Evolutionary conservation across 176 grass and related monocot genomes (phyloP), one percentile per base, ranked within the genome.

Genomic region (Oryza brachyantha): DNA sequence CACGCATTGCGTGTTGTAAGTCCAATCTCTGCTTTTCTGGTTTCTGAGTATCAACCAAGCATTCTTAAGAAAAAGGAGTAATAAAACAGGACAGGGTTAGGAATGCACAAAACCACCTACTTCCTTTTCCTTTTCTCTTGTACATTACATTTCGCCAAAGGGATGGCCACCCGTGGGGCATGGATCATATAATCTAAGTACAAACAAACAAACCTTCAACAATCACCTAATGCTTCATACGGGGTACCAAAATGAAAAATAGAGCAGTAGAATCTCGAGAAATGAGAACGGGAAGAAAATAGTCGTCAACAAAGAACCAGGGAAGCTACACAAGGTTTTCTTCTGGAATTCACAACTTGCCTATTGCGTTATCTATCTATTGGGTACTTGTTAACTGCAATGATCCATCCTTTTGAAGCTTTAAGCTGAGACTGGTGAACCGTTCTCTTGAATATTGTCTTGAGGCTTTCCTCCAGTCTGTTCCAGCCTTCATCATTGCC

Each of bases 401-500:
- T 0, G 93, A 97, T 73, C 93, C 90, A 5, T 97, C 93, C 75
- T 90, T 97, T 65, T 93, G 90, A 70, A 97, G 85, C 76, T 93
- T 97, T 74, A 97, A 80, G 66, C 93, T 97, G 19, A 97, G 87
- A 72, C 26, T 97, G 34, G 55, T 91, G 68, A 97, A 97, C 71
- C 93, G 90, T 76, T 97, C 90, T 66, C 93, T 77, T 3, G 93
- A 97, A 38, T 97, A 97, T 29, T 97, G 93, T 78, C 93, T 90
- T 1, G 93, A 97, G 28, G 93, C 93, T 85, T 93, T 97, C 79
- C 93, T 93, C 93, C 93, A 97, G 80, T 97, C 93, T 13, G 93
- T 97, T 62, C 93, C 93, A 5, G 93, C 90, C 80, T 97, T 97
- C 93, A 97, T 97, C 93, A 97, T 97, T 61, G 88, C 65, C 12